A percentile compares a stretch with the other conserved stretches of the same genome.
Evolutionary conservation across 2,329 filamentous ascomycete genomes (phyloP).

Genomic region (Xylaria sp.): DNA sequence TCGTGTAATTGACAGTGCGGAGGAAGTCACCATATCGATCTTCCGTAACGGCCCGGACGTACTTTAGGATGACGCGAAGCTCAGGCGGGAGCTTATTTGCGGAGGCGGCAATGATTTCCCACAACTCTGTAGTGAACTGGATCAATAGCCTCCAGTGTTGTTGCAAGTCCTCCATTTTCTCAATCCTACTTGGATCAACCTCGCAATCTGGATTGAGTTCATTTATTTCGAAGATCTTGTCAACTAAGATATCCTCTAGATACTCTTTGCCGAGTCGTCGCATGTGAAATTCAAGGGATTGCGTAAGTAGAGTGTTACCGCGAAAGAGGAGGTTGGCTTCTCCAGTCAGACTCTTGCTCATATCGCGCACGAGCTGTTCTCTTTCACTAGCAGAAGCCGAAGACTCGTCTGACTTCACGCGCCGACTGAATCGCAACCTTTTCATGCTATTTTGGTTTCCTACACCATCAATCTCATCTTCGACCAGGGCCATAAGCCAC

Average conservation of each 20-base stretch:
- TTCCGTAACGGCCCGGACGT: constrained; percentile 90
- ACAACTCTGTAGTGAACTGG: constrained; percentile 81
- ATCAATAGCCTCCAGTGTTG: constrained; percentile 85
- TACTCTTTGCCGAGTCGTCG: constrained; percentile 92
- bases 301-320: constrained; percentile 92
- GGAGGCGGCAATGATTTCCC: constrained; percentile 84
- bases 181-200: constrained; percentile 86
- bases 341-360: constrained; percentile 80
- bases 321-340: constrained; percentile 96
- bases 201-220: constrained; percentile 92
- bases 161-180: constrained; percentile 74
- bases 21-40: constrained; percentile 94
- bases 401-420: constrained; percentile 77
- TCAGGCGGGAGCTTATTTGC: constrained; percentile 80
- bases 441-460: constrained; percentile 82
- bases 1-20: constrained; percentile 89
- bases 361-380: constrained; percentile 77
- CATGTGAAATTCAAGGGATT: constrained; percentile 96
- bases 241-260: constrained; percentile 84
- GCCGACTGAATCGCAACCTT: constrained; percentile 75
- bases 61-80: constrained; percentile 85
- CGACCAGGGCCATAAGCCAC: constrained; percentile 92
- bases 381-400: constrained; percentile 70
- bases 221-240: constrained; percentile 89
- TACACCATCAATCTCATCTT: constrained; percentile 96